Conservation (phyloP, 345 rosid genomes). For the Eucalyptus fibrosa region DNA sequence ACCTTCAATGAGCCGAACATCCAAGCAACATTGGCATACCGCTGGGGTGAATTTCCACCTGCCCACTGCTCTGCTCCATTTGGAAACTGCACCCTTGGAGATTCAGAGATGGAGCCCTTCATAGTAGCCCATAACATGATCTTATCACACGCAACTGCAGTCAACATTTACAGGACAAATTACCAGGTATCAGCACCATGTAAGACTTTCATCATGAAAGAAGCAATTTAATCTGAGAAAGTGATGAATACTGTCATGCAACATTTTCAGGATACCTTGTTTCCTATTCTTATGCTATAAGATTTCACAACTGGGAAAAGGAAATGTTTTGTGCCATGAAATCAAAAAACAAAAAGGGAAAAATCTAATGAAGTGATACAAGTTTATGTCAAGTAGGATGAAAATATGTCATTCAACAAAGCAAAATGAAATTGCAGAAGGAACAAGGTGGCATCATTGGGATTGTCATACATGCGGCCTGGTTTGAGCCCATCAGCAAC, state of each 20-base stretch:
- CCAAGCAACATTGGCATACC: slow-evolving; percentile 27
- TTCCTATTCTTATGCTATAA: background rate
- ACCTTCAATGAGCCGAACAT: slow-evolving; percentile 66
- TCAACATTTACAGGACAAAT: slow-evolving; percentile 22
- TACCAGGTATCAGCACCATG: slow-evolving; percentile 31
- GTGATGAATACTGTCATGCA: background rate
- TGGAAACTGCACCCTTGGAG: slow-evolving; percentile 39
- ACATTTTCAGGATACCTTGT: background rate
- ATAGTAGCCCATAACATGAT: slow-evolving; percentile 55
- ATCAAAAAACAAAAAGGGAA: background rate
- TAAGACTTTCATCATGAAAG: background rate
- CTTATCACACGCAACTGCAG: slow-evolving; percentile 50
- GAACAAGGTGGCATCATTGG: slow-evolving; percentile 51
- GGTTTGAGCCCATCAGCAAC: slow-evolving; percentile 52
- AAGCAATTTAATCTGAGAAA: background rate
- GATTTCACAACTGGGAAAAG: background rate
- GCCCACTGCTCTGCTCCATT: slow-evolving; percentile 42
- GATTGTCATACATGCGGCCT: slow-evolving; percentile 35
- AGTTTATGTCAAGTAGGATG: background rate
- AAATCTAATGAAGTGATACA: background rate
- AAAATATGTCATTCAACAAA: background rate
- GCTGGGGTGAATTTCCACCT: slow-evolving; percentile 45
- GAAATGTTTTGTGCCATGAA: background rate
- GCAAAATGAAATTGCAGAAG: slow-evolving; percentile 9
- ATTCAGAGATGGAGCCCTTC: slow-evolving; percentile 41